Conservation (phyloP, 1,284 basidiomycete genomes). For the Microbotryum saponariae region DNA sequence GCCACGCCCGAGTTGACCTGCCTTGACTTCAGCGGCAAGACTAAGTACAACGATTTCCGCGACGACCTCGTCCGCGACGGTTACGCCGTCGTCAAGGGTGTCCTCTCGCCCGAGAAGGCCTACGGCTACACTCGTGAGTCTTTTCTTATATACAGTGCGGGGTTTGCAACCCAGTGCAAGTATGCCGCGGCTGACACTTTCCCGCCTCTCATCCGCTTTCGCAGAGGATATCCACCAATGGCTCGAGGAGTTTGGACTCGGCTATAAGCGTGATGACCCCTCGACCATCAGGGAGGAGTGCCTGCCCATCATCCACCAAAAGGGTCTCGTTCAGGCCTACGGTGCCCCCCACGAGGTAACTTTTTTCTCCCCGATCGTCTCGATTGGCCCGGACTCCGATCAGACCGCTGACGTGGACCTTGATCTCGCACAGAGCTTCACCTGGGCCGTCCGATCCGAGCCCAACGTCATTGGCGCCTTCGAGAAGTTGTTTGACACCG, state of each 20-base stretch:
- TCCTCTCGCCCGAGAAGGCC: constrained; percentile 36
- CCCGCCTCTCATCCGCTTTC: too few relatives aligned
- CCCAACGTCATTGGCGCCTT: constrained; percentile 40
- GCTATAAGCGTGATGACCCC: constrained; percentile 41
- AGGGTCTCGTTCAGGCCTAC: constrained; percentile 21
- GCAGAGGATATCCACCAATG: constrained; percentile 23
- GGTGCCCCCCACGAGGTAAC: constrained; percentile 4
- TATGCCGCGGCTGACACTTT: too few relatives aligned
- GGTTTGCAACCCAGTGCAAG: too few relatives aligned
- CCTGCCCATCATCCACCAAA: constrained; percentile 35
- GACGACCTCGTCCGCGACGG: constrained; percentile 23
- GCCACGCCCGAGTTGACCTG: constrained; percentile 11
- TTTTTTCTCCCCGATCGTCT: background rate
- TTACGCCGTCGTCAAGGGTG: constrained; percentile 40
- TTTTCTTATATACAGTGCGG: background rate
- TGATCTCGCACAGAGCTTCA: constrained; percentile 36
- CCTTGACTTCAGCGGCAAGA: constrained; percentile 15
- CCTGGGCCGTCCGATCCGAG: constrained; percentile 41
- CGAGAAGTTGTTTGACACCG: constrained; percentile 42
- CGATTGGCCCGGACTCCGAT: background rate
- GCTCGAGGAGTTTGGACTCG: constrained; percentile 40
- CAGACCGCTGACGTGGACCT: background rate
- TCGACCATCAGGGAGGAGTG: constrained; percentile 40
- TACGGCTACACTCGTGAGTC: constrained; percentile 34
- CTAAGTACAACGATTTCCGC: constrained; percentile 10